These are phyloP conservation scores for Pyricularia sp. DNA, from an alignment of 2,329 filamentous ascomycete species.

Conservation along the genomic window DNA sequence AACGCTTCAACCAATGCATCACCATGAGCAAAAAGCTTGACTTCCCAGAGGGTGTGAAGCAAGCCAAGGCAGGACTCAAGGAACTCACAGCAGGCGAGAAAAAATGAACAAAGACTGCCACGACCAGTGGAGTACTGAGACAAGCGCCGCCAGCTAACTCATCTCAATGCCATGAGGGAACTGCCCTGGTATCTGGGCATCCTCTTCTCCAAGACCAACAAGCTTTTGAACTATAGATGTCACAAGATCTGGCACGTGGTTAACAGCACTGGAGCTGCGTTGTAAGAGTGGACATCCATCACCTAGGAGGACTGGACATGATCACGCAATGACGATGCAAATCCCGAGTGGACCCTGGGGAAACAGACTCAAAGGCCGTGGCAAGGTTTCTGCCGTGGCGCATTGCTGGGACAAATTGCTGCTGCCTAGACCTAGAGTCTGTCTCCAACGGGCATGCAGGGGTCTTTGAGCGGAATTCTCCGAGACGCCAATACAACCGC, in stretches of 20 bases:
- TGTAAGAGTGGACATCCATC: background rate
- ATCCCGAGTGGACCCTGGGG: background rate
- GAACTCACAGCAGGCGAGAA: background rate
- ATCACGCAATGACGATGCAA: background rate
- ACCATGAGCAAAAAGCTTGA: constrained; percentile 42
- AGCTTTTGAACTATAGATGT: background rate
- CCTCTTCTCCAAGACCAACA: background rate
- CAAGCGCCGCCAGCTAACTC: background rate
- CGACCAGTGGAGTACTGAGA: background rate
- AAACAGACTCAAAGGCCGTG: background rate
- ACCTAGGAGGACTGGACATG: background rate
- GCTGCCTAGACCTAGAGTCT: background rate
- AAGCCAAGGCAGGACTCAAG: constrained; percentile 37
- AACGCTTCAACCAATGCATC: constrained; percentile 56
- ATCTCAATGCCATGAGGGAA: background rate
- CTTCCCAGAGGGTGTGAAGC: constrained; percentile 36
- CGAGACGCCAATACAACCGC: background rate
- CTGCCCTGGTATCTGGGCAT: background rate
- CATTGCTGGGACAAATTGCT: background rate
- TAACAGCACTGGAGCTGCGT: background rate
- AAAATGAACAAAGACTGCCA: background rate
- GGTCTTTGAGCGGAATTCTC: background rate
- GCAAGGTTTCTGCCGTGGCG: background rate
- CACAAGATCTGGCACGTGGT: background rate
- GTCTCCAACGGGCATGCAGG: background rate